A percentile compares a stretch with the other conserved stretches of the same genome.
phyloP scores from a whole-genome alignment of 2,329 filamentous ascomycete species.

The Xylaria sp. region DNA sequence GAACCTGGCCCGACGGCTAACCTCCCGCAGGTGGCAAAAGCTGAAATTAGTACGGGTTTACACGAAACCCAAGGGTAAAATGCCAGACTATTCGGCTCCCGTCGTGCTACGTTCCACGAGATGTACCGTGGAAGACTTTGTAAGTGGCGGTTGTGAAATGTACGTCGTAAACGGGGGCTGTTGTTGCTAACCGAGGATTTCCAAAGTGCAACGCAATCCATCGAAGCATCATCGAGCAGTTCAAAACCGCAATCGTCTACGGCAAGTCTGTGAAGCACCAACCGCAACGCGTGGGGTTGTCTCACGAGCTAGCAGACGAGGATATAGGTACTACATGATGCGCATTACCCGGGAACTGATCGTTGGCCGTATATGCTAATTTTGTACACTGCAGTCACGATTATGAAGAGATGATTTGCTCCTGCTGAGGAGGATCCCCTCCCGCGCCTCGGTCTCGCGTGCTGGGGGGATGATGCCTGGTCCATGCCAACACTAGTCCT shows the following conservation, averaged over 20 bases:
- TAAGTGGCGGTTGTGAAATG: conserved; percentile 62
- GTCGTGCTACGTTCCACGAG: conserved; percentile 86
- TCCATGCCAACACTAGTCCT: conserved; percentile 33
- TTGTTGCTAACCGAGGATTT: conserved; percentile 52
- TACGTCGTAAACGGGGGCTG: conserved; percentile 30
- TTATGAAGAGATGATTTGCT: conserved; percentile 70
- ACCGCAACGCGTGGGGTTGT: conserved; percentile 91
- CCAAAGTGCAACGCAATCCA: conserved; percentile 94
- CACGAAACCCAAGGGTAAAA: conserved; percentile 95
- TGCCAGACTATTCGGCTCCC: conserved; percentile 90
- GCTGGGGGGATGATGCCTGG: conserved; percentile 27
- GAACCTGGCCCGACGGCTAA: conserved; percentile 39
- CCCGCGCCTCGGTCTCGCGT: conserved; percentile 43
- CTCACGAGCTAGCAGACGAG: conserved; percentile 93
- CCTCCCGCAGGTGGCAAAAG: conserved; percentile 79
- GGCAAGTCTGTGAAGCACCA: conserved; percentile 99
- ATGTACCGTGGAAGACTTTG: conserved; percentile 96
- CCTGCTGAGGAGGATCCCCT: conserved; percentile 34
- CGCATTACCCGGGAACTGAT: conserved; percentile 29
- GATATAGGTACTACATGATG: conserved; percentile 78
- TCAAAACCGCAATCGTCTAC: conserved; percentile 95
- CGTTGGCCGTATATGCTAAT: conserved; percentile 43
- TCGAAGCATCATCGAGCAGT: conserved; percentile 93
- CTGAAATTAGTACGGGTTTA: conserved; percentile 91
- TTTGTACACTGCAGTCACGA: conserved; percentile 61